Base-by-base conservation (phyloP, 2,329 filamentous ascomycete species). In the Calonectria multiphialidica region DNA sequence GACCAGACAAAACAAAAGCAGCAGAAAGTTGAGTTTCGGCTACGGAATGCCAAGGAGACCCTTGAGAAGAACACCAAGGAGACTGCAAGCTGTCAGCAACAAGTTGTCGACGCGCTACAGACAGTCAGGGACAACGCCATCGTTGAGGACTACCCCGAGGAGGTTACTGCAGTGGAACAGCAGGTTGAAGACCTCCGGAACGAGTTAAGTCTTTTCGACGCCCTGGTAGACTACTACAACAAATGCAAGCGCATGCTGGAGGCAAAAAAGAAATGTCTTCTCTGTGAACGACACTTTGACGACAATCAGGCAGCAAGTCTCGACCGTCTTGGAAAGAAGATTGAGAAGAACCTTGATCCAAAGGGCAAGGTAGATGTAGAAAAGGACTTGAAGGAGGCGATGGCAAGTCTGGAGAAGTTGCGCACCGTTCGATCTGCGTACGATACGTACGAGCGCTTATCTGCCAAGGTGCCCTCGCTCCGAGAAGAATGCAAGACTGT, bases 281-380 rank as follows among this genome's bases (percentile, higher is more conserved):
- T 97, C 25, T 98, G 96, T 80, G 88, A 90, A 50, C 90, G 95
- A 66, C 83, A 87, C 5, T 95, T 98, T 81, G 85, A 87, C 83
- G 90, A 91, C 79, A 85, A 88, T 78, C 86, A 86, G 76, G 88
- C 84, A 37, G 90, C 89, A 78, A 92, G 82, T 66, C 77, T 89
- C 74, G 91, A 88, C n/a, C 90, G 87, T 65, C 88, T 98, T 72
- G 85, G 92, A 62, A 88, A 90, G 47, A 93, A 92, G 78, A 88
- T 98, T 40, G 88, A 93, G 70, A 88, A 90, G 67, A 88, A 90
- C 57, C 87, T 92, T 25, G 87, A 90, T 50, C 91, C 91, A 40
- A 89, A 91, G 68, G 88, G 91, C 49, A 90, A 94, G 65, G 85
- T 91, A 47, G 88, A 91, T 64, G 83, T 91, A 4, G 89, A 94